Base-by-base conservation (phyloP, 2,329 filamentous ascomycete genomes). In the Alternaria novae-zelandiae region DNA sequence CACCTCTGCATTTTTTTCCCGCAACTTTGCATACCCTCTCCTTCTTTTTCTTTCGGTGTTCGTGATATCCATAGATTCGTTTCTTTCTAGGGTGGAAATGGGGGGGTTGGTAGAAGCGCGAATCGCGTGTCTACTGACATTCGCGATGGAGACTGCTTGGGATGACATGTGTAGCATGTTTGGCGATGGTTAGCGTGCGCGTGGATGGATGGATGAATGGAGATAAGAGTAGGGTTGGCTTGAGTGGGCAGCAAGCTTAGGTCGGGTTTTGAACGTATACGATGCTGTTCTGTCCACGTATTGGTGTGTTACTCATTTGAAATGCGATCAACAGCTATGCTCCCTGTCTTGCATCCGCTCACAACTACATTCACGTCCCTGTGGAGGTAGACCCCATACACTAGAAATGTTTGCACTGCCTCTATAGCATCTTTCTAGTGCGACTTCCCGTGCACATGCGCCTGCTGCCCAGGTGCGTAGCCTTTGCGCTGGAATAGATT, bases 41-140 rank as follows among this genome's bases (percentile, higher is more conserved):
- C 51, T 46, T 43, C 20, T 66, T 61, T 63, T 66, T 53, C 56
- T 47, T 68, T 64, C 44, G 60, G 66, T 41, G n/a, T 65, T 66
- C 55, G 61, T 71, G 72, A 74, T 74, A 74, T 74, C 72, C 72
- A 74, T 73, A 74, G 69, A 74, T 70, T 66, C 63, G 59, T 59
- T 69, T 47, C 49, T 44, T 25, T 41, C 25, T 41, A 25, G 21
- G 54, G 17, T 47, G 43, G 43, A 46, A 46, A 23, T 23, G 12
- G 20, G 17, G n/a, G 44, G 11, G 1, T 25, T 23, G 44, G 4
- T 46, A 46, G 44, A 46, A 2, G 2, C 44, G 20, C 3, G 12
- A 6, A 13, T 30, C 6, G 30, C 30, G 13, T 13, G 23, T 45
- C 49, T 36, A 25, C 28, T 53, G 20, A 41, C 13, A 6, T 53